Evolutionary conservation across 1,139 yeast species (phyloP).

Genomic region (Candida tetrigidarum): DNA sequence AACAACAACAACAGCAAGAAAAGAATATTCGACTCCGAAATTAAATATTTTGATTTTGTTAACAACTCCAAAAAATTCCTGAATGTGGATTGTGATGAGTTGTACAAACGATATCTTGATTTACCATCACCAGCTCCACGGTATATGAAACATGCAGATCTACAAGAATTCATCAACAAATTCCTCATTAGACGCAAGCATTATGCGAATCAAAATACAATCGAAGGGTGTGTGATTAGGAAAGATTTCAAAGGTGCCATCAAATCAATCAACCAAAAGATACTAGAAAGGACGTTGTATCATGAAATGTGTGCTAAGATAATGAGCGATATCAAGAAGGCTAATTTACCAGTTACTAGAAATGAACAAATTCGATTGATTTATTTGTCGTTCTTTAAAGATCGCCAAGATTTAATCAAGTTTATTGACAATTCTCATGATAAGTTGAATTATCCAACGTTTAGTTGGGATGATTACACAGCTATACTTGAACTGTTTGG

Average conservation of each 20-base stretch:
- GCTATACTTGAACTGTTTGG: slow-evolving; percentile 17
- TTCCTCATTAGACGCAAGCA: slow-evolving; percentile 22
- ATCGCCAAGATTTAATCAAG: slow-evolving; percentile 24
- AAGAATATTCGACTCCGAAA: slow-evolving; percentile 6
- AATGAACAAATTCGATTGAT: slow-evolving; percentile 35
- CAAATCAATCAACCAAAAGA: slow-evolving; percentile 7
- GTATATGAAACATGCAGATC: slow-evolving; percentile 35
- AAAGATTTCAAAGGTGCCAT: background rate
- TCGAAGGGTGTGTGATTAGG: slow-evolving; percentile 8
- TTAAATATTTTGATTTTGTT: slow-evolving; percentile 14
- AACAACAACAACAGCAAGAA: slow-evolving; percentile 2
- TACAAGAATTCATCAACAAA: slow-evolving; percentile 38
- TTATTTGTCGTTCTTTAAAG: slow-evolving; percentile 35
- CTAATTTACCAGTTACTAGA: slow-evolving; percentile 31
- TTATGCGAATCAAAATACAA: slow-evolving; percentile 9
- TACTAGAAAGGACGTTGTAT: slow-evolving; percentile 21
- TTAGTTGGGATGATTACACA: slow-evolving; percentile 25
- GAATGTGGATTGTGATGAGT: slow-evolving; percentile 27
- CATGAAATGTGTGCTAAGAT: slow-evolving; percentile 26
- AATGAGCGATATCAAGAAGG: slow-evolving; percentile 29
- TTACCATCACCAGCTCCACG: slow-evolving; percentile 41
- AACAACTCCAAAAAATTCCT: slow-evolving; percentile 20
- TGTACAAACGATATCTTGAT: slow-evolving; percentile 36
- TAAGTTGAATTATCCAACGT: slow-evolving; percentile 18
- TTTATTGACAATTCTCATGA: slow-evolving; percentile 9